These are phyloP conservation scores for Pinus taeda DNA, from an alignment of 75 land plant genomes.

Conservation along the genomic window DNA sequence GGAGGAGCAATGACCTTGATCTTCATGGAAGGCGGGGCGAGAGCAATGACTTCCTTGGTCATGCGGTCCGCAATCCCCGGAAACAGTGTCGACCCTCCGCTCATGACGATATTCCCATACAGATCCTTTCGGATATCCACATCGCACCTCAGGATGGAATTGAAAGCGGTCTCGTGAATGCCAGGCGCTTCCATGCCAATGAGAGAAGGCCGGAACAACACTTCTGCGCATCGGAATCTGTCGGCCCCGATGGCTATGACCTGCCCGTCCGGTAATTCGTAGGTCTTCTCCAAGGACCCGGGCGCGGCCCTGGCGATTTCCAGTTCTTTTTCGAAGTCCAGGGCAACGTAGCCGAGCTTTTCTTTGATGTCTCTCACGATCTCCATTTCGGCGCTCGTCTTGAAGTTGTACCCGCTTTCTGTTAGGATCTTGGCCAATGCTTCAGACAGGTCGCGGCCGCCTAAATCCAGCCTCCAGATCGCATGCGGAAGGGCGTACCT, in stretches of 20 bases:
- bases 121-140: slow-evolving; percentile 55
- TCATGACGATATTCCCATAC: slow-evolving; percentile 51
- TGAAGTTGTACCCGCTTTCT: slow-evolving; percentile 34
- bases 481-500: slow-evolving; percentile 24
- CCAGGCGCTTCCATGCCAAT: slow-evolving; percentile 58
- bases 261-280: slow-evolving; percentile 47
- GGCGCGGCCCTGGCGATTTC: slow-evolving; percentile 23
- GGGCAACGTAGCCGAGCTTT: slow-evolving; percentile 26
- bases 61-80: slow-evolving; percentile 44
- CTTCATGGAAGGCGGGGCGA: slow-evolving; percentile 47
- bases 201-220: slow-evolving; percentile 50
- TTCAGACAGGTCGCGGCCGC: slow-evolving; percentile 33
- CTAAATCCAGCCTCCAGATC: slow-evolving; percentile 27
- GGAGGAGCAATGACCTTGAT: slow-evolving; percentile 62
- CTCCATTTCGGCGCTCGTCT: slow-evolving; percentile 30
- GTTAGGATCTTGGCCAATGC: slow-evolving; percentile 28
- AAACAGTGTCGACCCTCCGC: slow-evolving; percentile 61
- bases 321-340: slow-evolving; percentile 30
- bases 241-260: slow-evolving; percentile 45
- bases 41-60: slow-evolving; percentile 55
- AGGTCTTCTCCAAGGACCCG: slow-evolving; percentile 34
- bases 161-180: slow-evolving; percentile 51
- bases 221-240: slow-evolving; percentile 51
- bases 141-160: slow-evolving; percentile 59
- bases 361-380: slow-evolving; percentile 37